These are phyloP conservation scores for Camellia japonica DNA, from an alignment of 148 eudicot species.

Conservation along the genomic window DNA sequence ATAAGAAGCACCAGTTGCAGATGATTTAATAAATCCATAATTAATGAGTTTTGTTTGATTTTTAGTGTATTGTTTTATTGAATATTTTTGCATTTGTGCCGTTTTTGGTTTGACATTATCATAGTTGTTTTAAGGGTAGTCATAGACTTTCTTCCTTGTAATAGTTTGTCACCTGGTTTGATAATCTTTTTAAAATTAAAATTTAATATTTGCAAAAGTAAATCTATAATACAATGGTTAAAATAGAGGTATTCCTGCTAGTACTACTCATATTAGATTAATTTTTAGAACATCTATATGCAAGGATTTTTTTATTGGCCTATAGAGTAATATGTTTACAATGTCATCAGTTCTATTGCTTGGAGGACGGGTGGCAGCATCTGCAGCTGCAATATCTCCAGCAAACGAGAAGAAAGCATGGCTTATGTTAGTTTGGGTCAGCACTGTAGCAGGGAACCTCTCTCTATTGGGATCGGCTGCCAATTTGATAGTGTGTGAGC, in stretches of 20 bases:
- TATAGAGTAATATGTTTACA: background rate
- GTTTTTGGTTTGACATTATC: no score
- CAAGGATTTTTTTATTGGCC: background rate
- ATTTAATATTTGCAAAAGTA: no score
- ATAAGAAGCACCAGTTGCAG: background rate
- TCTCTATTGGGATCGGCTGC: conserved; percentile 91
- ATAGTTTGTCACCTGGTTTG: no score
- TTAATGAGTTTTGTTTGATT: background rate
- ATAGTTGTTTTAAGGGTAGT: no score
- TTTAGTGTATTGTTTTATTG: no score
- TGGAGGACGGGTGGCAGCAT: conserved; percentile 77
- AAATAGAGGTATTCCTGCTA: background rate
- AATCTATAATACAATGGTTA: no score
- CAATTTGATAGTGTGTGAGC: conserved; percentile 90
- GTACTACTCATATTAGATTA: no score
- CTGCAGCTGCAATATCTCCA: conserved; percentile 73
- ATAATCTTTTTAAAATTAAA: no score
- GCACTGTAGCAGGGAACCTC: conserved; percentile 88
- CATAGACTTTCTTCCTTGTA: no score
- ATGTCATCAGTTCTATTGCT: conserved; percentile 60
- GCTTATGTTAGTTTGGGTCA: conserved; percentile 93
- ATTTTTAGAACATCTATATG: background rate
- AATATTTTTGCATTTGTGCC: no score
- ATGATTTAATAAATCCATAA: background rate
- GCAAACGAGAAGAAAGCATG: conserved; percentile 74